Base-by-base conservation (phyloP, 495 filamentous ascomycete genomes). In the Trichoderma orchidacearum region DNA sequence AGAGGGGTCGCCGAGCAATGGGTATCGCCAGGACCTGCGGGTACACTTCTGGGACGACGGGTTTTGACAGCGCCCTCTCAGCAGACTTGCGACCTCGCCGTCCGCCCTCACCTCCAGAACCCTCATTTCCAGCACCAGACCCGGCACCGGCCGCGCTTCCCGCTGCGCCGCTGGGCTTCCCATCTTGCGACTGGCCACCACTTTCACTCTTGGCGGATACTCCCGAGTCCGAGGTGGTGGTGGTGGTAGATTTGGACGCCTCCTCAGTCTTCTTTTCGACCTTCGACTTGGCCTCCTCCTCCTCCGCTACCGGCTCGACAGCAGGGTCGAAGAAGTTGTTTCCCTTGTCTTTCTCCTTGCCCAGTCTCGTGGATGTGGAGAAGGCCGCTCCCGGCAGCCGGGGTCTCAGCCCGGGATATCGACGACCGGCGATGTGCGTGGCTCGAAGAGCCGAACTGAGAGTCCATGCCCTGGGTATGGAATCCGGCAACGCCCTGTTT, bases 11-110 rank as follows among this genome's bases (percentile, higher is more conserved):
- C 71, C 93, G 91, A 5, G 88, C 86, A 62, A 99, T 96, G n/a
- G 94, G 93, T 56, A 99, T 92, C 0, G 94, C 94, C 86, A 99
- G 90, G 51, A 99, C 90, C 65, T 97, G 92, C 21, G 94, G 93
- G 67, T 99, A 99, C 34, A 96, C 84, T 51, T 96, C 94, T 21
- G 94, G 94, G 5, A 96, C 84, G 0, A 83, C 77, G 3, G 90
- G 86, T 70, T 96, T 97, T 64, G 88, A 81, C 50, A 97, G 70
- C 21, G 86, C 84, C 63, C 82, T 83, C 32, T 93, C 87, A 21
- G 79, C 70, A 28, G 67, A 63, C 64, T 85, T 90, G 64, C 85
- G 80, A 50, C 87, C 82, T 53, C 70, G 71, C 61, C 68, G 74
- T 25, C 77, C 74, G 23, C 76, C 72, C 57, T 77, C 72, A 18